Conservation (phyloP, 805 yeast genomes). For the Suhomyces canberraensis region DNA sequence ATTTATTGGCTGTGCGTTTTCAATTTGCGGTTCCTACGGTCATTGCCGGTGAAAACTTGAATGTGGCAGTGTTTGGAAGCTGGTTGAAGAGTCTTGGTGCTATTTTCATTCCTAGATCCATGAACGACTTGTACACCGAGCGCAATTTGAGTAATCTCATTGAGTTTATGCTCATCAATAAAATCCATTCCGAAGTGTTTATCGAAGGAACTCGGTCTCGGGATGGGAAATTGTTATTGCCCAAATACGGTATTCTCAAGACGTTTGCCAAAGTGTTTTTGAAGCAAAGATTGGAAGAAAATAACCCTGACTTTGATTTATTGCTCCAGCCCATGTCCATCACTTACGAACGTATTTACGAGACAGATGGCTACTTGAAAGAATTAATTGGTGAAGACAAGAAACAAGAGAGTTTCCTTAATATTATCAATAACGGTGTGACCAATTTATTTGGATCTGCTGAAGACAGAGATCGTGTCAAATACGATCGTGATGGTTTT, state of each 20-base stretch:
- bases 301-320: slow-evolving; percentile 25
- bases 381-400: slow-evolving; percentile 59
- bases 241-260: slow-evolving; percentile 60
- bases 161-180: slow-evolving; percentile 46
- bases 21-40: slow-evolving; percentile 54
- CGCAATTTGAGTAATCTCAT: slow-evolving; percentile 46
- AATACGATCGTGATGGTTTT: slow-evolving; percentile 20
- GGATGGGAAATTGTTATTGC: slow-evolving; percentile 60
- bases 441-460: slow-evolving; percentile 22
- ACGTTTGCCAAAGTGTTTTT: slow-evolving; percentile 46
- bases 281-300: slow-evolving; percentile 28
- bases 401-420: slow-evolving; percentile 47
- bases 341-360: slow-evolving; percentile 59
- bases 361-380: slow-evolving; percentile 50
- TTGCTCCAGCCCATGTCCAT: slow-evolving; percentile 53
- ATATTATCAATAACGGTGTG: slow-evolving; percentile 35
- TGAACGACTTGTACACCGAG: slow-evolving; percentile 44
- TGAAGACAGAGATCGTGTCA: slow-evolving; percentile 6
- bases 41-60: slow-evolving; percentile 65
- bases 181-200: slow-evolving; percentile 55
- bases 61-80: slow-evolving; percentile 53
- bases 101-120: slow-evolving; percentile 52
- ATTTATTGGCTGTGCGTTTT: slow-evolving; percentile 50
- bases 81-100: slow-evolving; percentile 53
- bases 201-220: slow-evolving; percentile 67